These are phyloP conservation scores for Thielaviopsis populi DNA, from an alignment of 2,329 filamentous ascomycete genomes.

Conservation along the genomic window DNA sequence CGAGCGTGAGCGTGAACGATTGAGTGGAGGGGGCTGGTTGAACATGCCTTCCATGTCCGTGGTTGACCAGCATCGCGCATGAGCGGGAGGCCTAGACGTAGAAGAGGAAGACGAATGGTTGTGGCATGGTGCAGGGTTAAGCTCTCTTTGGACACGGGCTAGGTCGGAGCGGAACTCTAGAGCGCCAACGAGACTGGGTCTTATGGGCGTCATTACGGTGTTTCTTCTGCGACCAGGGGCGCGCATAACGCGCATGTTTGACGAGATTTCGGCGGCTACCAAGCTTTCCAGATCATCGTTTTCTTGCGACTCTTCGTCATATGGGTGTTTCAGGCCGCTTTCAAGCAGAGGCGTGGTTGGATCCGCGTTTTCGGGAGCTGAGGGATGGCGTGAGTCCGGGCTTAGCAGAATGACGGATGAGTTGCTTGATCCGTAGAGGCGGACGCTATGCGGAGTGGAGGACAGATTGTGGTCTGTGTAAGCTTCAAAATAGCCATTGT, in stretches of 20 bases:
- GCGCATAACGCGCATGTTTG: slow-evolving; percentile 79
- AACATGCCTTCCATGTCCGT: slow-evolving; percentile 14
- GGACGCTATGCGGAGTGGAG: slow-evolving; percentile 27
- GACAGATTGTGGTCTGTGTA: slow-evolving; percentile 39
- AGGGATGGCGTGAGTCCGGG: not conserved
- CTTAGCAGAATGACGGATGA: not conserved
- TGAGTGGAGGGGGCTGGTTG: not conserved
- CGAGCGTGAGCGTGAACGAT: slow-evolving; percentile 6
- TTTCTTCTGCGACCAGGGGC: slow-evolving; percentile 48
- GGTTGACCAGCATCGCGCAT: slow-evolving; percentile 7
- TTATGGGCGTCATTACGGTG: slow-evolving; percentile 62
- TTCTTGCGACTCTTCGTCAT: slow-evolving; percentile 28
- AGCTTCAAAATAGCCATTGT: slow-evolving; percentile 25
- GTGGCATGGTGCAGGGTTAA: not conserved
- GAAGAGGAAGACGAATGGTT: slow-evolving; percentile 19
- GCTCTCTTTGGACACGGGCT: slow-evolving; percentile 57
- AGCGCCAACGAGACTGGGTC: slow-evolving; percentile 83
- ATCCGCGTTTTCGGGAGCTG: slow-evolving; percentile 12
- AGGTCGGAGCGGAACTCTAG: slow-evolving; percentile 86
- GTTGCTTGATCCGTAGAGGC: not conserved
- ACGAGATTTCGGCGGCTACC: slow-evolving; percentile 68
- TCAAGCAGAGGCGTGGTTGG: slow-evolving; percentile 26
- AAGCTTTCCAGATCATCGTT: slow-evolving; percentile 45
- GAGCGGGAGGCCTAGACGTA: not conserved
- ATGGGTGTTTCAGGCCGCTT: slow-evolving; percentile 23